Evolutionary conservation across 2,329 filamentous ascomycete species (phyloP), one percentile per base, ranked within the genome.

Genomic region (Pseudocercospora crystallina): DNA sequence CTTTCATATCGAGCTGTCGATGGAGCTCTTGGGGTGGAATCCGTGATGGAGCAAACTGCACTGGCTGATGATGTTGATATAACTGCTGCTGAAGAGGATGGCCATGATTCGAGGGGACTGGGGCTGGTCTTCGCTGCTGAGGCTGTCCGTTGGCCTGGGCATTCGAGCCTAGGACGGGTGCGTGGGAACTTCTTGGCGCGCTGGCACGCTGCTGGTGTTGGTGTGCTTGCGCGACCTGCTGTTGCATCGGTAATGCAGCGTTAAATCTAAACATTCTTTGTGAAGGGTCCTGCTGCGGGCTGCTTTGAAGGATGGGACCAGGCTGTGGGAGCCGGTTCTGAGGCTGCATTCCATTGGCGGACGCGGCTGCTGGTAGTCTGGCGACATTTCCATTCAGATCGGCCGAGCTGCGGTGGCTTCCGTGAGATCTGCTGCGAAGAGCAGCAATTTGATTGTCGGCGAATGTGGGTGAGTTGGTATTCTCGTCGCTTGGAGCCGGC

Each of bases 401-500:
- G 20, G 20, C 20, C 7, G 20, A 26, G 20, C 20, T 26, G 20
- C 20, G 20, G 20, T 26, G 20, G 20, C 20, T 26, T 26, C 20
- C 20, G 7, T 26, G 35, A 38, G 42, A n/a, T 34, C 50, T 43
- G 17, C 33, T 33, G 14, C 49, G 37, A 32, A 38, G 14, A 5
- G 46, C 45, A 26, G 26, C 33, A 17, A 46, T 36, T 20, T 48
- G 42, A 29, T 31, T 51, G 10, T 60, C 49, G 9, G 37, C 40
- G 10, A 58, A 36, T 4, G 51, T 51, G 15, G 59, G 61, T 2
- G 61, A 62, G n/a, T 59, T 50, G 7, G 32, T 37, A 72, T 57
- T 56, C 54, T 84, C 81, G 57, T 86, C 80, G 63, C 82, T 86
- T 9, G 80, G 78, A 10, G 82, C 78, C 30, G 84, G 83, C 11